Evolutionary conservation across 2,329 filamentous ascomycete species (phyloP).

Genomic region (Fusarium graminum): DNA sequence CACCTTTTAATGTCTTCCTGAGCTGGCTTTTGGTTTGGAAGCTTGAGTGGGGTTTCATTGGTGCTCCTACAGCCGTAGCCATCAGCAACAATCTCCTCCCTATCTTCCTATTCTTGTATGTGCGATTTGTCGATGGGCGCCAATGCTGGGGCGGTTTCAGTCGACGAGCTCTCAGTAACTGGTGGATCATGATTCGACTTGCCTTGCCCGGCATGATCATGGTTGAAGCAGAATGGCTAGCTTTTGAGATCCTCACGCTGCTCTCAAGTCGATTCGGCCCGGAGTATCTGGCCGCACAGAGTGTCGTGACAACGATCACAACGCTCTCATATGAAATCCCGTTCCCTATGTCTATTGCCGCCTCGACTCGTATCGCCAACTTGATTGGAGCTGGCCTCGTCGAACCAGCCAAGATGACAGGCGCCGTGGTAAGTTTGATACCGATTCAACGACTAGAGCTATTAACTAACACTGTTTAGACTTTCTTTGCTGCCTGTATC

Average conservation of each 20-base stretch:
- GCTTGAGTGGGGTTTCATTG: slow-evolving; percentile 77
- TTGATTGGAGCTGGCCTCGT: slow-evolving; percentile 89
- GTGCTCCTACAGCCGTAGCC: slow-evolving; percentile 83
- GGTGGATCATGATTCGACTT: slow-evolving; percentile 85
- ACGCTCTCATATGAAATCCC: slow-evolving; percentile 90
- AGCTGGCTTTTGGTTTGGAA: slow-evolving; percentile 85
- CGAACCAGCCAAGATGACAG: slow-evolving; percentile 82
- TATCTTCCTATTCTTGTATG: slow-evolving; percentile 81
- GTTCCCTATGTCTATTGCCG: slow-evolving; percentile 90
- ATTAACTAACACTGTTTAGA: slow-evolving; percentile 49
- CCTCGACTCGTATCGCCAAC: slow-evolving; percentile 90
- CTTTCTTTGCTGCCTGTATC: slow-evolving; percentile 73
- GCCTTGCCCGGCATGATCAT: slow-evolving; percentile 91
- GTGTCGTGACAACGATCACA: slow-evolving; percentile 82
- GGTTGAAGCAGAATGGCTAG: slow-evolving; percentile 93
- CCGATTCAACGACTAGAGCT: neutral
- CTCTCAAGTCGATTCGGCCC: slow-evolving; percentile 83
- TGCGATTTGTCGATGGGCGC: slow-evolving; percentile 77
- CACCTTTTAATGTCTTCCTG: slow-evolving; percentile 81
- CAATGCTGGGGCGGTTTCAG: slow-evolving; percentile 90
- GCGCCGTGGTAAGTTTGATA: slow-evolving; percentile 73
- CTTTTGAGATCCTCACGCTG: slow-evolving; percentile 93
- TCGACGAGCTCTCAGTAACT: slow-evolving; percentile 76
- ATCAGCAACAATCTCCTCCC: slow-evolving; percentile 84
- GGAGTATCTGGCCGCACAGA: slow-evolving; percentile 87